A percentile compares a stretch with the other conserved stretches of the same genome.
Conservation (phyloP, 2,329 filamentous ascomycete genomes). For the Aspergillus sp. region DNA sequence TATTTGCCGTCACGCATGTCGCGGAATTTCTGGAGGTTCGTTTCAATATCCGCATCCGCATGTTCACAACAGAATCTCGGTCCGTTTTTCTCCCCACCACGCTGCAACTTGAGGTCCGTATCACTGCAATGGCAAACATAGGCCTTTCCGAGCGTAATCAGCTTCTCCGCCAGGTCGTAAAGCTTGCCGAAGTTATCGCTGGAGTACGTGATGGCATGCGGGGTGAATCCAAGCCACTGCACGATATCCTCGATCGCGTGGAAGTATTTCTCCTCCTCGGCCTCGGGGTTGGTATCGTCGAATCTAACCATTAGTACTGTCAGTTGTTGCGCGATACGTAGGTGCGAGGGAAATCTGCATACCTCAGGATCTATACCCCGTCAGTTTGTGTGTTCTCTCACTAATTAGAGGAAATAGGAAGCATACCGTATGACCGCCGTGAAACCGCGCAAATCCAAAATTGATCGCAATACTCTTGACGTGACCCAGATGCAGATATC, state of each 20-base stretch:
- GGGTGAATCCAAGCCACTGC: slow-evolving; percentile 78
- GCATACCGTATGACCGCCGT: slow-evolving; percentile 62
- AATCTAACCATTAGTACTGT: slow-evolving; percentile 70
- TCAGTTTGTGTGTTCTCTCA: slow-evolving; percentile 2
- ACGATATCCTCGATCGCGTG: slow-evolving; percentile 86
- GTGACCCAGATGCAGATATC: slow-evolving; percentile 89
- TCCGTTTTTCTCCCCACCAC: slow-evolving; percentile 69
- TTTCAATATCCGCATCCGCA: slow-evolving; percentile 51
- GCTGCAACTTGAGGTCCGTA: slow-evolving; percentile 79
- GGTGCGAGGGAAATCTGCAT: background rate
- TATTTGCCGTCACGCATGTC: slow-evolving; percentile 93
- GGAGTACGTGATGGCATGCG: slow-evolving; percentile 76
- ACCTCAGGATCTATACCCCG: slow-evolving; percentile 12
- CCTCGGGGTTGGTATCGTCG: slow-evolving; percentile 94
- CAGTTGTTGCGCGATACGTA: background rate
- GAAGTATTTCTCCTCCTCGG: slow-evolving; percentile 88
- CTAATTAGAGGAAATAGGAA: background rate
- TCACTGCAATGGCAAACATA: slow-evolving; percentile 86
- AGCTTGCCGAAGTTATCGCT: slow-evolving; percentile 87
- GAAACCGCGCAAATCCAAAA: slow-evolving; percentile 86
- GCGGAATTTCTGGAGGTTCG: slow-evolving; percentile 65
- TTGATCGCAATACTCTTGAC: slow-evolving; percentile 95
- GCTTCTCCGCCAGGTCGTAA: slow-evolving; percentile 83
- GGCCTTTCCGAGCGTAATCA: slow-evolving; percentile 68
- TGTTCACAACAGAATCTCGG: slow-evolving; percentile 51